These are phyloP conservation scores for Areca catechu DNA, from an alignment of 176 grass and related monocot species.

Conservation along the genomic window DNA sequence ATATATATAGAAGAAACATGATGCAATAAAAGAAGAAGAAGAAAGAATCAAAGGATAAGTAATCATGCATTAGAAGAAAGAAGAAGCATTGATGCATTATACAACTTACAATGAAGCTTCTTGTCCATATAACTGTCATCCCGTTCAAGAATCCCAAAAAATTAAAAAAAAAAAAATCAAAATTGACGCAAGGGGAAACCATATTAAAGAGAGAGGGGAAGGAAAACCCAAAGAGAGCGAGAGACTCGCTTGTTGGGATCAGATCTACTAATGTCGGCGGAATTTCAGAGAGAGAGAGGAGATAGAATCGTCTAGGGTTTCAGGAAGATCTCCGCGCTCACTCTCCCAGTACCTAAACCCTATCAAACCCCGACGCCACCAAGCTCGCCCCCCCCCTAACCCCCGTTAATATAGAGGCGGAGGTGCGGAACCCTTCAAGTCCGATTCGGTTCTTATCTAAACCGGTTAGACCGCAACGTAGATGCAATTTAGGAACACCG, in stretches of 20 bases:
- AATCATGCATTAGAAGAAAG: neutral
- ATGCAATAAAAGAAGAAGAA: no score
- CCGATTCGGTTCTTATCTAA: no score
- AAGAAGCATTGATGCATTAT: neutral
- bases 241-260: constrained; percentile 78
- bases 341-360: no score
- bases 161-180: constrained; percentile 3
- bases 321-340: no score
- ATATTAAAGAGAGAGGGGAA: neutral
- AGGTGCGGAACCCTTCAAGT: no score
- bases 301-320: no score
- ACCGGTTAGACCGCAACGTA: no score
- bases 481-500: no score
- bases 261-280: constrained; percentile 53
- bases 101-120: constrained; percentile 72
- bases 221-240: neutral
- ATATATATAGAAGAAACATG: no score
- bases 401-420: no score
- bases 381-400: no score
- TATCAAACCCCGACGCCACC: no score
- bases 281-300: neutral
- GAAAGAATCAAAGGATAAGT: neutral
- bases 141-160: constrained; percentile 4
- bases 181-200: neutral
- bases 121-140: constrained; percentile 88